phyloP scores from a whole-genome alignment of 2,329 filamentous ascomycete species.

The Colletotrichum viniferum region DNA sequence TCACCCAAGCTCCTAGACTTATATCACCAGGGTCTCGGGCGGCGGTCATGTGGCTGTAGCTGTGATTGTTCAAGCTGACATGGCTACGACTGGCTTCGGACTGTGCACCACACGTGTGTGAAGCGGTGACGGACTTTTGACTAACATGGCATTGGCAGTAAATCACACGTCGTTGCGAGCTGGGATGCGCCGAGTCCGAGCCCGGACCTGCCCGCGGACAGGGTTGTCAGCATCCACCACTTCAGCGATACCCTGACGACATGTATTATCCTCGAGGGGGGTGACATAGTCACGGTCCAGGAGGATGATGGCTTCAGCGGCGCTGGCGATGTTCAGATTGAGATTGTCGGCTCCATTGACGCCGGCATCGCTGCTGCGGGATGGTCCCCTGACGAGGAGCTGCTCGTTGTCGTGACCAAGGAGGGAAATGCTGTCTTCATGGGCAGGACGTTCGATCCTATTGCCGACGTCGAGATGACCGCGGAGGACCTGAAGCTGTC shows the following conservation, averaged over 20 bases:
- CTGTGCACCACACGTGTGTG: background rate
- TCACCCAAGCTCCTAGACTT: background rate
- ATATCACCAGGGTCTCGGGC: background rate
- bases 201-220: constrained; percentile 76
- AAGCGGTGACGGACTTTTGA: background rate
- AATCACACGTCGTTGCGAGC: constrained; percentile 64
- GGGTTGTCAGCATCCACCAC: constrained; percentile 80
- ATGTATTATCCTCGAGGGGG: constrained; percentile 85
- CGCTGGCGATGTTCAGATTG: constrained; percentile 71
- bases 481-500: constrained; percentile 83
- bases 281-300: constrained; percentile 86
- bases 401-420: constrained; percentile 82
- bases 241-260: constrained; percentile 80
- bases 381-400: constrained; percentile 96
- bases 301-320: constrained; percentile 57
- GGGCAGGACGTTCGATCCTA: constrained; percentile 87
- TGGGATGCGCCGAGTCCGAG: constrained; percentile 89
- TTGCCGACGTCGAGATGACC: constrained; percentile 75
- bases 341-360: constrained; percentile 94
- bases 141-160: constrained; percentile 29
- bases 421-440: constrained; percentile 85
- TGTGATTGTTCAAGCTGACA: background rate
- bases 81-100: background rate
- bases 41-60: background rate
- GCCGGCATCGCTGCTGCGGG: constrained; percentile 86